A percentile compares a stretch with the other conserved stretches of the same genome.
Evolutionary conservation across 768 basidiomycete species (phyloP).

Genomic region (Kwoniella sp.): DNA sequence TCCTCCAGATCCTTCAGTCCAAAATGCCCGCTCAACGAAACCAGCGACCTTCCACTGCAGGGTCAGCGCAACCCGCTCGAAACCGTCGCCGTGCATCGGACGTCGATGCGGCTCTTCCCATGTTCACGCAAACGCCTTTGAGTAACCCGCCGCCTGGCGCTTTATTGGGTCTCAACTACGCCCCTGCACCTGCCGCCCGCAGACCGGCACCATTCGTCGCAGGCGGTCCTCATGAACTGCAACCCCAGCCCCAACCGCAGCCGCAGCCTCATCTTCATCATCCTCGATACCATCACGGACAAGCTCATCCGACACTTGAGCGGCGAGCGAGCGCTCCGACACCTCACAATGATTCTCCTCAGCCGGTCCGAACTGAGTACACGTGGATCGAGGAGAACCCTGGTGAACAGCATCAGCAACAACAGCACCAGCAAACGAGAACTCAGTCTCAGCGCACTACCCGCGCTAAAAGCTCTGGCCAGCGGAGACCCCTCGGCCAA

Average conservation of each 20-base stretch:
- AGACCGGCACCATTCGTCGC: background rate
- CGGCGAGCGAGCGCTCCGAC: background rate
- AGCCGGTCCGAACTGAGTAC: background rate
- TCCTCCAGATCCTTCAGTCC: background rate
- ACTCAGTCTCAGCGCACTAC: background rate
- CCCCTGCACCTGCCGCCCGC: background rate
- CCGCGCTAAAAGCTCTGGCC: background rate
- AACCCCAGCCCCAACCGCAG: background rate
- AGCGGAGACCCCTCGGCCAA: background rate
- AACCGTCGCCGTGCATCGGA: background rate
- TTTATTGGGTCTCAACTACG: background rate
- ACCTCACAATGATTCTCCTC: background rate
- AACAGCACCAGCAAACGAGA: background rate
- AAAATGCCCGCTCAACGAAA: constrained; percentile 2
- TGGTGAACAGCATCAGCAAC: background rate
- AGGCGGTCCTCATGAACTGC: background rate
- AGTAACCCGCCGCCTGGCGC: constrained; percentile 15
- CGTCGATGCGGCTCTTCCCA: background rate
- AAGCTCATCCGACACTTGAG: background rate
- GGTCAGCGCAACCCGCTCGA: background rate
- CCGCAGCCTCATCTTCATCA: background rate
- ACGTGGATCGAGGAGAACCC: background rate
- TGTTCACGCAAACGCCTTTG: constrained; percentile 11
- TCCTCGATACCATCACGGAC: background rate
- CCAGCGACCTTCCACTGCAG: constrained; percentile 1